Evolutionary conservation across 2,329 filamentous ascomycete species (phyloP), one percentile per base, ranked within the genome.

Genomic region (Colletotrichum phormii): DNA sequence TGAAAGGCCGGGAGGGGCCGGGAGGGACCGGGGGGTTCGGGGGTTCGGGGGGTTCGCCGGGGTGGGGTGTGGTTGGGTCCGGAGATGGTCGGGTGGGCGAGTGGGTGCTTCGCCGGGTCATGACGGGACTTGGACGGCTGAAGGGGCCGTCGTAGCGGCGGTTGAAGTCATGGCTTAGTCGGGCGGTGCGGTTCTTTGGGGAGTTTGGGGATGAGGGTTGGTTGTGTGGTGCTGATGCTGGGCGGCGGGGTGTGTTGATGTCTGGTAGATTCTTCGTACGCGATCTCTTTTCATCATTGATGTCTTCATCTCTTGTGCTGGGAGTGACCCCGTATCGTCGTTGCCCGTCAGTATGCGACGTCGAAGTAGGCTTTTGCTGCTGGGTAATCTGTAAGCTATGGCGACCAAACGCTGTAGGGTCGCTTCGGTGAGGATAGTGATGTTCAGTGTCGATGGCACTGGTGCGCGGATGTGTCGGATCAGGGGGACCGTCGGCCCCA

Each of bases 71-170:
- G 7, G 26, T 42, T n/a, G 24, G 22, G 31, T 55, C 1, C 29
- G n/a, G 7, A 18, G 61, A 15, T 1, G 67, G 46, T 2, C 67
- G 66, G 13, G 66, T 15, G 4, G 58, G 26, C 5, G 70, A 59
- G 11, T 4, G 69, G 13, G 66, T 57, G 37, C 61, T 35, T 18
- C 58, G 70, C 4, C 61, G 58, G 51, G 71, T 26, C 55, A 51
- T 74, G 22, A 55, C 31, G 11, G 64, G n/a, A 13, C 62, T 67
- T 5, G 74, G 72, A 1, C 74, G 62, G 42, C 53, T 65, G 18
- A 74, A 75, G 24, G 74, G 74, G 12, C 74, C 74, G 22, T 75
- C 74, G 61, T 72, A 74, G 24, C 72, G 74, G 5, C 64, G 37
- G 31, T 75, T 55, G 37, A 74, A 75, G 31, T 74, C 72, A 31